Base-by-base conservation (phyloP, 2,329 filamentous ascomycete species). In the Amauroascus niger region DNA sequence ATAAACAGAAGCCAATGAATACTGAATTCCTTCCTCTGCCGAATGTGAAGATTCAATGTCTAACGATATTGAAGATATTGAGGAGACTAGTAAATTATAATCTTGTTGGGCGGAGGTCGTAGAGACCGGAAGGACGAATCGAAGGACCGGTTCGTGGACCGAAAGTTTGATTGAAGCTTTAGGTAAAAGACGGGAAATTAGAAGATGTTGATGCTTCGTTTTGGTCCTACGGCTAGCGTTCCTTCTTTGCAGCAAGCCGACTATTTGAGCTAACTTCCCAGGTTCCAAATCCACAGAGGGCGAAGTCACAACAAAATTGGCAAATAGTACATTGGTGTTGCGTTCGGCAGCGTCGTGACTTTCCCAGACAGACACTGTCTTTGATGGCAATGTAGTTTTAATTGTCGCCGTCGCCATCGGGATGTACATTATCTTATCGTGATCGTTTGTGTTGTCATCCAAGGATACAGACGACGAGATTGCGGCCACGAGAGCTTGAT, bases 21-120 rank as follows among this genome's bases (percentile, higher is more conserved):
- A 98, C 65, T 96, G 87, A 2, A 89, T 73, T 32, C 94, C 86
- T 54, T 87, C 87, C 33, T 88, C 81, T 0, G 85, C 77, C 2
- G 88, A 93, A 70, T 98, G 93, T n/a, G 89, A 95, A 0, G 93
- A 95, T 65, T 98, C 93, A 46, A 95, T 79, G 63, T 98, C 93
- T 20, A 97, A 73, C 0, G 91, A 95, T 35, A 97, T 82, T 0
- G 91, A 95, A 0, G 94, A 97, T 9, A 95, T 88, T 1, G 89
- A 93, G 1, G 88, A 95, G 46, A 98, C 95, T 43, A 98, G 86
- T 28, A 98, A 78, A 65, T 98, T 93, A 61, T 93, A 97, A 60
- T 97, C 90, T 57, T 89, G 87, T 0, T 82, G 77, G 3, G 66
- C 65, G 4, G 74, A 68, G 46, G 72, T 67, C 57, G 85, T 80